Evolutionary conservation across 2,329 filamentous ascomycete species (phyloP).

Genomic region (Graphium sp.): DNA sequence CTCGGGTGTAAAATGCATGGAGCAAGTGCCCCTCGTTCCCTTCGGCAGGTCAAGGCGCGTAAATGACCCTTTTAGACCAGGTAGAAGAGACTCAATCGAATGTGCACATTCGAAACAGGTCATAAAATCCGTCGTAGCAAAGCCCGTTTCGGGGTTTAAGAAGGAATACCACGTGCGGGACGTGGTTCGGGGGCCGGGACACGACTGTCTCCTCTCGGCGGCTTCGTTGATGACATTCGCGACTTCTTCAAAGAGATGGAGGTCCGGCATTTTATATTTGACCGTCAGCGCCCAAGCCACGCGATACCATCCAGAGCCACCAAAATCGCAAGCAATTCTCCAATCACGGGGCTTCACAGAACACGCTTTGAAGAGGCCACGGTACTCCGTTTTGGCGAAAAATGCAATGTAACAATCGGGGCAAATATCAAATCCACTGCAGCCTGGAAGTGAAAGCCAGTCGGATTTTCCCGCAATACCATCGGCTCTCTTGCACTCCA

Average conservation of each 20-base stretch:
- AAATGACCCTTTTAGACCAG: conserved; percentile 53
- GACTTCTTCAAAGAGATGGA: conserved; percentile 54
- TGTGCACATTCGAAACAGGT: conserved; percentile 61
- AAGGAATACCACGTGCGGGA: conserved; percentile 61
- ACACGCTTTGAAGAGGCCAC: conserved; percentile 42
- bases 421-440: conserved; percentile 64
- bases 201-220: conserved; percentile 32
- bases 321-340: conserved; percentile 61
- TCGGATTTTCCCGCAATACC: conserved; percentile 50
- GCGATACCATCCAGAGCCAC: conserved; percentile 60
- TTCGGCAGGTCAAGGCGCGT: conserved; percentile 27
- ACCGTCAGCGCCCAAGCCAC: conserved; percentile 70
- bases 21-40: conserved; percentile 41
- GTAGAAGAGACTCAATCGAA: conserved; percentile 57
- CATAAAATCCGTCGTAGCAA: conserved; percentile 52
- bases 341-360: conserved; percentile 18
- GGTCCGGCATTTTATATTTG: conserved; percentile 48
- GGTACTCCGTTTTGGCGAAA: conserved; percentile 52
- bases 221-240: conserved; percentile 38
- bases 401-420: conserved; percentile 60
- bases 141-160: conserved; percentile 46
- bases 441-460: conserved; percentile 63
- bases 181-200: conserved; percentile 34
- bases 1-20: conserved; percentile 42
- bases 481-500: conserved; percentile 53